Evolutionary conservation across 2,329 filamentous ascomycete species (phyloP), one percentile per base, ranked within the genome.

Genomic region (Colletotrichum spaethianum): DNA sequence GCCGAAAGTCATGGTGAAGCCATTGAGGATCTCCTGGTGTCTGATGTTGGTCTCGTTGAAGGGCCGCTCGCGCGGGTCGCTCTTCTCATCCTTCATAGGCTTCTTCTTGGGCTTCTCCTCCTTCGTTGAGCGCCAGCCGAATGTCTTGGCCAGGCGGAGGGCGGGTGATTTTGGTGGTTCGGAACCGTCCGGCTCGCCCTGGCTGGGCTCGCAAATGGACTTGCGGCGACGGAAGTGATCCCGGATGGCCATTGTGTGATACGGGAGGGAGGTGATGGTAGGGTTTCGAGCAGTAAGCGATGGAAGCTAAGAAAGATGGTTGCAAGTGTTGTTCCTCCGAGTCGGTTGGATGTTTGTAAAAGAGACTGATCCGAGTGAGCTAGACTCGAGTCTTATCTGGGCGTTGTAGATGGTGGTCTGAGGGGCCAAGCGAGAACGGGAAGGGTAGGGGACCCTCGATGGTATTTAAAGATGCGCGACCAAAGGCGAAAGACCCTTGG

Each of bases 1-100:
- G 48, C 86, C 86, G 74, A 87, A 87, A 14, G 81, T 83, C 77
- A 85, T 83, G 67, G 80, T 83, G 79, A 86, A 87, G 67, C 82
- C 78, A 70, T 80, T 80, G 46, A 88, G 80, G 77, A 85, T 80
- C 78, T 86, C 83, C 76, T 86, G 85, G 75, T 87, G 83, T 66
- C 81, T 79, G 23, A 86, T 79, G 77, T 87, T 86, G 63, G 83
- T 80, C 67, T 82, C 79, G 11, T 83, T 86, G 61, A 86, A 79
- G 33, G 84, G 83, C 75, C 82, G 80, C 77, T 86, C 83, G 78
- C 83, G 83, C 8, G 85, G 84, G 75, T 87, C 73, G 56, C 75
- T 72, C 72, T 72, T 75, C 53, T 74, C 62, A 65, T 77, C 63
- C 66, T 77, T 78, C 70, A 75, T 77, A 73, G 62, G 56, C 23